Percentiles rank a stretch among this genome's conserved stretches.
Evolutionary conservation across 495 filamentous ascomycete genomes (phyloP).

Genomic region (Hypoxylon rickii): DNA sequence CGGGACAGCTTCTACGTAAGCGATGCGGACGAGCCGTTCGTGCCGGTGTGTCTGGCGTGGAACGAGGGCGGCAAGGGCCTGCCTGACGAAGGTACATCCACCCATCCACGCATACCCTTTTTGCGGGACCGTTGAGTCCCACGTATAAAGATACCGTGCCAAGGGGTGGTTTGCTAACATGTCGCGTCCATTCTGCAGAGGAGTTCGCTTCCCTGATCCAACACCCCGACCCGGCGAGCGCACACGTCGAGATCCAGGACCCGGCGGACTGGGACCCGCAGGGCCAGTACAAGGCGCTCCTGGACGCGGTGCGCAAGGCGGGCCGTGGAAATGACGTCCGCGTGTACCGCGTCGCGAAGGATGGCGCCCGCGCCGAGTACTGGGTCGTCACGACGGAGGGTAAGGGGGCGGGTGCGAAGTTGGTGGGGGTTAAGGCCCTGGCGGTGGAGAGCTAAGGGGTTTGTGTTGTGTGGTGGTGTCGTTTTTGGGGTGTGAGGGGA

Average conservation of each 20-base stretch:
- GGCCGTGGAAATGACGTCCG: slow-evolving; percentile 65
- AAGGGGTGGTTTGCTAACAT: no score
- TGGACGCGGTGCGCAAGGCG: slow-evolving; percentile 62
- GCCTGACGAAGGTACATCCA: slow-evolving; percentile 64
- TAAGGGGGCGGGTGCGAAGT: slow-evolving; percentile 52
- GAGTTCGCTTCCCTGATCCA: slow-evolving; percentile 62
- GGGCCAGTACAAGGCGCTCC: slow-evolving; percentile 61
- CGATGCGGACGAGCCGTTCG: slow-evolving; percentile 85
- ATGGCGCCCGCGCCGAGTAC: slow-evolving; percentile 70
- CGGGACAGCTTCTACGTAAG: slow-evolving; percentile 71
- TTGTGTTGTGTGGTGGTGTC: no score
- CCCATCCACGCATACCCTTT: no score
- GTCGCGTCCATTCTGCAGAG: no score
- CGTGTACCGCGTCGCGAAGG: slow-evolving; percentile 70
- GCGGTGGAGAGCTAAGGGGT: slow-evolving; percentile 67
- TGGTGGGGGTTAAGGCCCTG: slow-evolving; percentile 78
- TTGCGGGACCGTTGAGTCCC: no score
- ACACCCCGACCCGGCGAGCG: slow-evolving; percentile 52
- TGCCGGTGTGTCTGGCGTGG: slow-evolving; percentile 70
- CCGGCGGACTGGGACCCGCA: slow-evolving; percentile 64
- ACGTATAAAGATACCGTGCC: no score
- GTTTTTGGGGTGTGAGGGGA: no score
- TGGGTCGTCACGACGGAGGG: slow-evolving; percentile 68
- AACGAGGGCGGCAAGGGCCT: slow-evolving; percentile 56
- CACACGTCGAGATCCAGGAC: slow-evolving; percentile 57